Evolutionary conservation across 2,329 filamentous ascomycete genomes (phyloP).

Genomic region (Xylaria sp.): DNA sequence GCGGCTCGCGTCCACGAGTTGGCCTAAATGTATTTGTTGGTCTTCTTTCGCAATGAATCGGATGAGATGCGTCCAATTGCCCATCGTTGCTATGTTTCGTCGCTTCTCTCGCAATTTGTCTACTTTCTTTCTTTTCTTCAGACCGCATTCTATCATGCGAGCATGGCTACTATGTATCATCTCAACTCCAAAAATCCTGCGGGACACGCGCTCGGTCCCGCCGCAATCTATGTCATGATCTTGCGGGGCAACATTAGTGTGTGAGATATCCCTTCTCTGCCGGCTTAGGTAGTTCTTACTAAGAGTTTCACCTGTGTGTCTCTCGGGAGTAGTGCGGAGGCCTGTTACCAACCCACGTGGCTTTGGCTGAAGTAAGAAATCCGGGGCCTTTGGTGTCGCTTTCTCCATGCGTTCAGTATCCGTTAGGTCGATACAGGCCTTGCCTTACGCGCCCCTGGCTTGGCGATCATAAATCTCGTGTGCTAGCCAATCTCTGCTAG

Average conservation of each 20-base stretch:
- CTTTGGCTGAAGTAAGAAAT: background rate
- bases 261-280: background rate
- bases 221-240: slow-evolving; percentile 23
- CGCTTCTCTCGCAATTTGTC: background rate
- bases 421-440: slow-evolving; percentile 5
- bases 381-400: background rate
- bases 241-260: slow-evolving; percentile 22
- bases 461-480: background rate
- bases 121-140: background rate
- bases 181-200: slow-evolving; percentile 12
- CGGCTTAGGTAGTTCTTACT: slow-evolving; percentile 14
- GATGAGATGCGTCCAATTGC: slow-evolving; percentile 36
- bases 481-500: too few relatives aligned
- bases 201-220: slow-evolving; percentile 28
- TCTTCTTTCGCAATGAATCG: slow-evolving; percentile 37
- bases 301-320: slow-evolving; percentile 1
- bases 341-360: slow-evolving; percentile 5
- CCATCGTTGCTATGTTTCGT: slow-evolving; percentile 16
- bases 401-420: background rate
- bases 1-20: slow-evolving; percentile 32
- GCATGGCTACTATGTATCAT: slow-evolving; percentile 11
- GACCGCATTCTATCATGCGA: background rate
- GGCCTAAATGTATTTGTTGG: slow-evolving; percentile 31
- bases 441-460: background rate
- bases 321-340: slow-evolving; percentile 7